Evolutionary conservation across 176 grass and related monocot species (phyloP).

Genomic region (Musa beccarii): DNA sequence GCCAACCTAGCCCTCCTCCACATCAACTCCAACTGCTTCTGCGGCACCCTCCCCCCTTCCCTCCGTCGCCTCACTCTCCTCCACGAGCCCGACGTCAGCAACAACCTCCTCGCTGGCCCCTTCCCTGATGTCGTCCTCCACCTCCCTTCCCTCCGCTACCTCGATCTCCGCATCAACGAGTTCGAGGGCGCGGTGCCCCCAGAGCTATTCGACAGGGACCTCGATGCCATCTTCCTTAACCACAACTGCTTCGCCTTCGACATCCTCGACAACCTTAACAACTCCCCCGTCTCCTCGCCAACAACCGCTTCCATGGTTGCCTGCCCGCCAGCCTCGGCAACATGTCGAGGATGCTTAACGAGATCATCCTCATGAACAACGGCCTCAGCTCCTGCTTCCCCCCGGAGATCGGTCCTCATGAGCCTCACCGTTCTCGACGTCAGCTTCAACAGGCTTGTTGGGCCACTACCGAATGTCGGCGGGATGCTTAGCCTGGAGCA

Average conservation of each 20-base stretch:
- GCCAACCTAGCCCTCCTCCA: background rate
- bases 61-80: background rate
- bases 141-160: background rate
- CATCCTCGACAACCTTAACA: background rate
- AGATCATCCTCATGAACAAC: constrained; percentile 6
- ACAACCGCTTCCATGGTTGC: background rate
- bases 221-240: background rate
- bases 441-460: constrained; percentile 9
- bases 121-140: background rate
- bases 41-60: background rate
- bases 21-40: constrained; percentile 3
- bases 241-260: constrained; percentile 1
- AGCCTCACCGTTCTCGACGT: constrained; percentile 1
- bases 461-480: background rate
- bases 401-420: background rate
- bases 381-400: constrained; percentile 2
- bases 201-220: background rate
- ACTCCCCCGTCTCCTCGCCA: constrained; percentile 8
- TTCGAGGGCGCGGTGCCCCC: constrained; percentile 1
- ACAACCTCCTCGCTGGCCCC: background rate
- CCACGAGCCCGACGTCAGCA: constrained; percentile 6
- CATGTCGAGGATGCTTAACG: background rate
- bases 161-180: background rate
- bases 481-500: background rate
- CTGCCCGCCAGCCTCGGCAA: background rate